Evolutionary conservation across 106 monocot species (phyloP).

Genomic region (Phalaenopsis equestris): DNA sequence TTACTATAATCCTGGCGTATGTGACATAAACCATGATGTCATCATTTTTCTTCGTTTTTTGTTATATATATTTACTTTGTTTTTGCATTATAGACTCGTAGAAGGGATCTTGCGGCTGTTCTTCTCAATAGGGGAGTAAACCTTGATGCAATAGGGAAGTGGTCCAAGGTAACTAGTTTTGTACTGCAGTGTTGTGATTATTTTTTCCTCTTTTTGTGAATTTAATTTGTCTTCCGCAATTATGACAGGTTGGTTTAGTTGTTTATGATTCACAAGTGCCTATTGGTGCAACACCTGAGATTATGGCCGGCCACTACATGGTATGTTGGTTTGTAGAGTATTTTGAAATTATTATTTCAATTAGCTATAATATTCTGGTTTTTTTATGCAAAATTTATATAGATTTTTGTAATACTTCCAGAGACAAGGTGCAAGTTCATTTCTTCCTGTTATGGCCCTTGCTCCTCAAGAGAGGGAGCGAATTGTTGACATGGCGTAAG

Average conservation of each 20-base stretch:
- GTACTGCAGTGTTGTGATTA: not conserved
- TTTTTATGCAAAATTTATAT: conserved; percentile 3
- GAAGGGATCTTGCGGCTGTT: conserved; percentile 81
- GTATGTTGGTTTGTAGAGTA: conserved; percentile 20
- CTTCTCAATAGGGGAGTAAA: conserved; percentile 85
- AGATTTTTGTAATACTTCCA: conserved; percentile 16
- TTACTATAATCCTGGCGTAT: not conserved
- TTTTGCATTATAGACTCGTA: conserved; percentile 55
- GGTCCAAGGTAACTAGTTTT: conserved; percentile 77
- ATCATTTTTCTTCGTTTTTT: not conserved
- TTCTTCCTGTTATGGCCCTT: conserved; percentile 97
- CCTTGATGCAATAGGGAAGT: conserved; percentile 80
- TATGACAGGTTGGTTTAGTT: conserved; percentile 81
- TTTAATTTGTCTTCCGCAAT: not conserved
- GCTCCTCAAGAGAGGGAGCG: conserved; percentile 98
- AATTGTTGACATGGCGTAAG: conserved; percentile 99
- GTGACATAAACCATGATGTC: not conserved
- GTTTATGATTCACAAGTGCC: conserved; percentile 92
- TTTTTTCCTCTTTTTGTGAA: not conserved
- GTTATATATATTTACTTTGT: not conserved
- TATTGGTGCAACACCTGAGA: conserved; percentile 88
- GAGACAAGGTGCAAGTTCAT: conserved; percentile 96
- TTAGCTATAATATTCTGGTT: not conserved
- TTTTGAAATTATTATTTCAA: not conserved
- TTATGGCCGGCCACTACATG: conserved; percentile 95